Evolutionary conservation across 2,329 filamentous ascomycete genomes (phyloP).

Genomic region (Xylaria sp.): DNA sequence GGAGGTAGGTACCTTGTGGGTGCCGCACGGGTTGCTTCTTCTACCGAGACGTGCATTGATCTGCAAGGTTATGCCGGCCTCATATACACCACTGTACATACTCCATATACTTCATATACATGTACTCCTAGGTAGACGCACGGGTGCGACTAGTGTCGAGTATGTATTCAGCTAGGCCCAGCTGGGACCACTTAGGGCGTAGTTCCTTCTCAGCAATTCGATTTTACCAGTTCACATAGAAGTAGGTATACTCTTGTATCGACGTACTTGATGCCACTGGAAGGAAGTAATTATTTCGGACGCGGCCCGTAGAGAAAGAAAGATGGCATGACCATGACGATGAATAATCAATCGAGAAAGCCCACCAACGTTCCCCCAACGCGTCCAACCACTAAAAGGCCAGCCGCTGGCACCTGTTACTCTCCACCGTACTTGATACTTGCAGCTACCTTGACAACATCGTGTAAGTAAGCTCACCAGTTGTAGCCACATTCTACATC

Average conservation of each 20-base stretch:
- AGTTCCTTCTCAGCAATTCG: neutral
- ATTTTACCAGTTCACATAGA: neutral
- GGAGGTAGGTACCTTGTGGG: neutral
- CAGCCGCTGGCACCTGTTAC: neutral
- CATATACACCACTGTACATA: neutral
- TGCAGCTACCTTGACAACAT: neutral
- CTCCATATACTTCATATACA: no score
- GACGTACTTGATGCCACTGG: neutral
- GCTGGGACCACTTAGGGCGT: neutral
- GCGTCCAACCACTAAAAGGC: no score
- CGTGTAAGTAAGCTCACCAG: neutral
- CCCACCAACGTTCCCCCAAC: neutral
- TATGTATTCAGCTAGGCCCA: slow-evolving; percentile 23
- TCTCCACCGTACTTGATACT: neutral
- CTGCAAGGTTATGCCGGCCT: slow-evolving; percentile 35
- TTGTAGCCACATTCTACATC: neutral
- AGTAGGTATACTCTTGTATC: neutral
- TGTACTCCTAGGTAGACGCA: slow-evolving; percentile 15
- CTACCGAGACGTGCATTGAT: slow-evolving; percentile 41
- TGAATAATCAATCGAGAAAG: neutral
- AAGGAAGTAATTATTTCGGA: no score
- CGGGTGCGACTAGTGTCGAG: slow-evolving; percentile 5
- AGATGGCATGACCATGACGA: neutral
- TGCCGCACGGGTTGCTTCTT: slow-evolving; percentile 33
- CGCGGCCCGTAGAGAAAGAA: neutral